Percentiles rank a stretch among this genome's conserved stretches.
phyloP scores from a whole-genome alignment of 169 alveolate species.

The Cytauxzoon felis region DNA sequence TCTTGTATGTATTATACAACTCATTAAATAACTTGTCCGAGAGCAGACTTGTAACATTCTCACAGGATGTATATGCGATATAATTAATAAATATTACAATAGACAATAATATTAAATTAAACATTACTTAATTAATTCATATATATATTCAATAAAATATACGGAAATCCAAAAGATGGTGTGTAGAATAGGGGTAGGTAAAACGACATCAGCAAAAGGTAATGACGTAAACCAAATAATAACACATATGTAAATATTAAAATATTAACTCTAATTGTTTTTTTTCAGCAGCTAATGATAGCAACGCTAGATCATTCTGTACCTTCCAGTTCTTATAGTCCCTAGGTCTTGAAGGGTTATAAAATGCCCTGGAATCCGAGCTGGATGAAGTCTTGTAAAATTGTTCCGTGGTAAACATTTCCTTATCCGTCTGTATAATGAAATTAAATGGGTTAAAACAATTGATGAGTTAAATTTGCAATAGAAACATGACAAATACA shows the following conservation, averaged over 20 bases:
- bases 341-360: constrained; percentile 56
- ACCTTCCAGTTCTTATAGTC: constrained; percentile 67
- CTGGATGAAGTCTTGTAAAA: constrained; percentile 55
- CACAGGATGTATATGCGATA: background rate
- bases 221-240: background rate
- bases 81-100: background rate
- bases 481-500: background rate
- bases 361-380: constrained; percentile 48
- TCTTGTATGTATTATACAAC: no score
- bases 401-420: constrained; percentile 65
- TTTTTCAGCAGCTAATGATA: constrained; percentile 69
- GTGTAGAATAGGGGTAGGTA: no score
- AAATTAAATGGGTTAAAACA: background rate
- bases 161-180: no score
- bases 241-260: constrained; percentile 2
- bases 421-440: constrained; percentile 60
- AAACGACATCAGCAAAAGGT: background rate
- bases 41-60: no score
- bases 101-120: background rate
- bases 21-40: no score
- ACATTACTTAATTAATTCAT: background rate
- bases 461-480: background rate
- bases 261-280: background rate
- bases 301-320: constrained; percentile 66
- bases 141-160: no score